Conservation (phyloP, 352 stramenopile species). For the Pythium pyrilobum region DNA sequence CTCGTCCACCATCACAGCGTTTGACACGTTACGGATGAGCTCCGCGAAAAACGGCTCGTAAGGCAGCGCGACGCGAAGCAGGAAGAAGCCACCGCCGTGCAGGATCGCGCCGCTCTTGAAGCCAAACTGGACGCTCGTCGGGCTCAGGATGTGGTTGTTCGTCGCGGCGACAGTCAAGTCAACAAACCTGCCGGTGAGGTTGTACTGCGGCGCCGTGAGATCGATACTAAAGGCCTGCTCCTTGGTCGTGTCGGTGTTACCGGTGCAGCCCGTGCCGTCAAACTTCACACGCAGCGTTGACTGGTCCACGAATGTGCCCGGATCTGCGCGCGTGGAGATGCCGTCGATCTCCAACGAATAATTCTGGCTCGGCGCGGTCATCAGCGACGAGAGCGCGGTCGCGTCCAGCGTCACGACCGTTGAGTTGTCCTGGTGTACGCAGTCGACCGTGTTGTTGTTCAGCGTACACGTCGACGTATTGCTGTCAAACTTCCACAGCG, state of each 20-base stretch:
- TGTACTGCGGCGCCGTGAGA: constrained; percentile 45
- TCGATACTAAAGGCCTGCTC: constrained; percentile 59
- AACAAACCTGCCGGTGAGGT: constrained; percentile 50
- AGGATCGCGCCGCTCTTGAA: constrained; percentile 61
- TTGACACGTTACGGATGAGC: constrained; percentile 47
- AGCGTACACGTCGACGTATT: constrained; percentile 18
- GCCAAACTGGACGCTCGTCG: constrained; percentile 45
- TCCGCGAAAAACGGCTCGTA: constrained; percentile 49
- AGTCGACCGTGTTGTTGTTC: constrained; percentile 39
- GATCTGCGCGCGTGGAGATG: constrained; percentile 48
- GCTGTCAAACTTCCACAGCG: constrained; percentile 33
- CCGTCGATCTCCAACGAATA: constrained; percentile 55
- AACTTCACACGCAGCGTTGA: constrained; percentile 53
- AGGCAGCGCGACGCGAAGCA: constrained; percentile 58
- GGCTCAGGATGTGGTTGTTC: constrained; percentile 38
- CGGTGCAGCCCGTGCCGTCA: constrained; percentile 44
- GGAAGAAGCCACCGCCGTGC: constrained; percentile 48
- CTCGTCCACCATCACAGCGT: constrained; percentile 35
- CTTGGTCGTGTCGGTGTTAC: constrained; percentile 4
- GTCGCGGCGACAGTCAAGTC: constrained; percentile 46
- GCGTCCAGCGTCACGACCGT: constrained; percentile 45
- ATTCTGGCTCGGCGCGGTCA: constrained; percentile 22
- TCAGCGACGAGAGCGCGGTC: constrained; percentile 28
- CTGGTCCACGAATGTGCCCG: constrained; percentile 52
- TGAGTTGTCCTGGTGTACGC: constrained; percentile 44